Evolutionary conservation across 2,329 filamentous ascomycete genomes (phyloP).

Genomic region (Claviceps quebecensis): DNA sequence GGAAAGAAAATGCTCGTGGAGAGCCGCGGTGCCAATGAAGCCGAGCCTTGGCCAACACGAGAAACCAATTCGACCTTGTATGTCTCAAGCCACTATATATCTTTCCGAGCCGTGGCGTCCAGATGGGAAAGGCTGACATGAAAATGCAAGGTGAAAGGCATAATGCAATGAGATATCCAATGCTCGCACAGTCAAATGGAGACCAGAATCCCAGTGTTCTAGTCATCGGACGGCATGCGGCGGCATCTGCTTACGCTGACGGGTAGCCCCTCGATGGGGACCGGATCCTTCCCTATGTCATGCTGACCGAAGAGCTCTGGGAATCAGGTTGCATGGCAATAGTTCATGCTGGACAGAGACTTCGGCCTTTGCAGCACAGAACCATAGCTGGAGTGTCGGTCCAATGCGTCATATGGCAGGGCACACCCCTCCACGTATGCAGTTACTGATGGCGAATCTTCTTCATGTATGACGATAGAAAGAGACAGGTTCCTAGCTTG

Average conservation of each 20-base stretch:
- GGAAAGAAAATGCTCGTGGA: neutral
- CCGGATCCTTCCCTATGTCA: neutral
- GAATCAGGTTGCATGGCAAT: neutral
- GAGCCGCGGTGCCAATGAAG: neutral
- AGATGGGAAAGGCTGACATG: neutral
- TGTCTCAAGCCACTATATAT: conserved; percentile 7
- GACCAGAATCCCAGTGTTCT: neutral
- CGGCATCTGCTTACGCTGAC: conserved; percentile 1
- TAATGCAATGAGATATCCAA: neutral
- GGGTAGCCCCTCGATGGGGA: neutral
- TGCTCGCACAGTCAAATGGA: neutral
- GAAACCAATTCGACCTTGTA: neutral
- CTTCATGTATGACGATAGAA: conserved; percentile 2
- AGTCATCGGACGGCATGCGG: neutral
- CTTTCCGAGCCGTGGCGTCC: neutral
- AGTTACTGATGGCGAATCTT: neutral
- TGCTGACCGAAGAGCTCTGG: neutral
- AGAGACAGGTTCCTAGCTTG: neutral
- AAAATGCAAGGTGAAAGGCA: neutral
- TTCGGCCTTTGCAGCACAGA: neutral
- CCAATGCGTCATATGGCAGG: conserved; percentile 2
- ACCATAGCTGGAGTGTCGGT: neutral
- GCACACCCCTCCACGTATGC: neutral
- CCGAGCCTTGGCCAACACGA: neutral
- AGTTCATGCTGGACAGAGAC: neutral